A percentile compares a stretch with the other conserved stretches of the same genome.
Conservation (phyloP, 2,329 filamentous ascomycete genomes). For the Immersiporthe knoxdaviesiana region DNA sequence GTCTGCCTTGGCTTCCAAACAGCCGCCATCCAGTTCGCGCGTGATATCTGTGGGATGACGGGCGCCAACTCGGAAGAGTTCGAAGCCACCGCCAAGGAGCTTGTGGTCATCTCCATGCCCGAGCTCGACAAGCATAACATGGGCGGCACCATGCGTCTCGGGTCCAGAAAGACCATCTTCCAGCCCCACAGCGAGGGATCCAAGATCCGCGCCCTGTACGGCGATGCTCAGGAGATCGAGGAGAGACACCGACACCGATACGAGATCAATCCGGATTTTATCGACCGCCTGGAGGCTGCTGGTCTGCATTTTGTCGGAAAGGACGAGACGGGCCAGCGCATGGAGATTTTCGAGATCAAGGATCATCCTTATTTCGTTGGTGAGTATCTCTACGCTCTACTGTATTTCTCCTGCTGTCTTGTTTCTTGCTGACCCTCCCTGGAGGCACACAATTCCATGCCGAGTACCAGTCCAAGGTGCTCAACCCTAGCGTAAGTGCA, state of each 20-base stretch:
- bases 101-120: constrained; percentile 89
- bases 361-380: constrained; percentile 76
- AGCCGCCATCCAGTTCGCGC: constrained; percentile 86
- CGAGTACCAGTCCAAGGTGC: constrained; percentile 31
- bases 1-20: constrained; percentile 87
- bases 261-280: constrained; percentile 75
- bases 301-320: constrained; percentile 76
- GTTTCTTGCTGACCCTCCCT: constrained; percentile 11
- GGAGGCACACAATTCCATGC: constrained; percentile 30
- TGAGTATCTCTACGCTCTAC: background rate
- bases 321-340: constrained; percentile 72
- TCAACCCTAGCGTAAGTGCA: constrained; percentile 29
- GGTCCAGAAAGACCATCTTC: constrained; percentile 71
- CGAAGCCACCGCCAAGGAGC: constrained; percentile 60
- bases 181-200: constrained; percentile 72
- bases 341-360: constrained; percentile 77
- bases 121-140: constrained; percentile 62
- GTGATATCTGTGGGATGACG: constrained; percentile 70
- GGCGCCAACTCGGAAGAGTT: constrained; percentile 62
- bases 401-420: constrained; percentile 65
- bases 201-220: constrained; percentile 70
- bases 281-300: constrained; percentile 62
- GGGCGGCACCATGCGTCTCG: constrained; percentile 80
- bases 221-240: constrained; percentile 50
- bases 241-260: constrained; percentile 81